Evolutionary conservation across 352 stramenopile species (phyloP).

Genomic region (Phytopythium delawarense): DNA sequence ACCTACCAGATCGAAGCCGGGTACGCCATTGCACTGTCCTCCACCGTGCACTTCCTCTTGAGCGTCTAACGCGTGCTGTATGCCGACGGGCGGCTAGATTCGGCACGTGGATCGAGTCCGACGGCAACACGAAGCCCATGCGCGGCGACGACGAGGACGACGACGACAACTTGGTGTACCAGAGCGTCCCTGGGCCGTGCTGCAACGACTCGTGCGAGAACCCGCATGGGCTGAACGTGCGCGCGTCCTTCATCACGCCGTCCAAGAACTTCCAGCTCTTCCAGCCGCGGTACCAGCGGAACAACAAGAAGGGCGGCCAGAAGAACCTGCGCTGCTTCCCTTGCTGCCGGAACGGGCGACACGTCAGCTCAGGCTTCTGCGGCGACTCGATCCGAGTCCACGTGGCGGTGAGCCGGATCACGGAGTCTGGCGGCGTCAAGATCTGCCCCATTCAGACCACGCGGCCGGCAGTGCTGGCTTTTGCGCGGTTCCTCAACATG

Average conservation of each 20-base stretch:
- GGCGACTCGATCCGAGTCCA: constrained; percentile 82
- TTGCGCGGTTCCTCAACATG: constrained; percentile 68
- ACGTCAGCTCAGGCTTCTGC: constrained; percentile 85
- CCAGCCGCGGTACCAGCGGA: constrained; percentile 76
- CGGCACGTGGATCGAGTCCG: constrained; percentile 78
- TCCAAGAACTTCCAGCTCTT: constrained; percentile 82
- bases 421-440: constrained; percentile 72
- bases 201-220: constrained; percentile 85
- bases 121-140: constrained; percentile 79
- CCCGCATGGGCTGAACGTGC: constrained; percentile 71
- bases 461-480: constrained; percentile 56
- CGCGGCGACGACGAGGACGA: constrained; percentile 61
- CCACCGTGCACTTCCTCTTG: background rate
- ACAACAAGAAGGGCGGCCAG: constrained; percentile 89
- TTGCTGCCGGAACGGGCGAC: constrained; percentile 70
- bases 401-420: constrained; percentile 71
- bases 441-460: constrained; percentile 75
- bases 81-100: constrained; percentile 24
- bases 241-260: constrained; percentile 72
- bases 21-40: constrained; percentile 9
- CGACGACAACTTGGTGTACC: constrained; percentile 63
- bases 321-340: constrained; percentile 89
- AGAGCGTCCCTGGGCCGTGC: constrained; percentile 69
- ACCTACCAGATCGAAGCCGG: constrained; percentile 84
- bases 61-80: background rate